Evolutionary conservation across 768 basidiomycete species (phyloP), one percentile per base, ranked within the genome.

Genomic region (Panellus pusillus): DNA sequence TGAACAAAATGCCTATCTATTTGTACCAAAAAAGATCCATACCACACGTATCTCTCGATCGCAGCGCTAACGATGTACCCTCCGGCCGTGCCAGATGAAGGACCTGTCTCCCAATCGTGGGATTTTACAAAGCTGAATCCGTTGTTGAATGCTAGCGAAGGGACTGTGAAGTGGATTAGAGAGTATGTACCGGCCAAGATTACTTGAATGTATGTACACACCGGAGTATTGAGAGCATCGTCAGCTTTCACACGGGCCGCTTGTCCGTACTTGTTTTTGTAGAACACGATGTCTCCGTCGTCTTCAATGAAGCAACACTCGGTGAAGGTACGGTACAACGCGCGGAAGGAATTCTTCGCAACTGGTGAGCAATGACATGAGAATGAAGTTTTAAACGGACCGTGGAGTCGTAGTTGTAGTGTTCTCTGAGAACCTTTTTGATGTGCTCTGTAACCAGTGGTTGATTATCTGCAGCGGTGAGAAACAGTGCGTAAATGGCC

Each of bases 11-110:
- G 19, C 18, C 19, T 32, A 18, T 47, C 13, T 39, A 42, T 19
- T 42, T 36, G 45, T 58, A 13, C 39, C 27, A 39, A 55, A 29
- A 19, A 63, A 89, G 96, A 99, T 73, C 93, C 96, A 0, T 96
- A 93, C 65, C 96, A 99, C 63, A 97, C 95, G 0, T 98, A 98
- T 67, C 75, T 98, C 28, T 84, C 91, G 2, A 72, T 97, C 32
- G 94, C 96, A 0, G 87, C 91, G 0, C 63, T 95, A 17, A 77
- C 91, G 1, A 77, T 95, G 64, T 82, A 80, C 68, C 74, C 81
- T 29, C 79, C 80, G n/a, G 65, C 64, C 4, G 47, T 62, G 28
- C 68, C 69, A 11, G 70, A 65, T 11, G 70, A 65, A 36, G 67
- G 65, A 29, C 37, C 60, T 5, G 60, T 69, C 13, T 44, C 67